Conservation (phyloP, 345 rosid genomes). For the Eutrema heterophyllum region DNA sequence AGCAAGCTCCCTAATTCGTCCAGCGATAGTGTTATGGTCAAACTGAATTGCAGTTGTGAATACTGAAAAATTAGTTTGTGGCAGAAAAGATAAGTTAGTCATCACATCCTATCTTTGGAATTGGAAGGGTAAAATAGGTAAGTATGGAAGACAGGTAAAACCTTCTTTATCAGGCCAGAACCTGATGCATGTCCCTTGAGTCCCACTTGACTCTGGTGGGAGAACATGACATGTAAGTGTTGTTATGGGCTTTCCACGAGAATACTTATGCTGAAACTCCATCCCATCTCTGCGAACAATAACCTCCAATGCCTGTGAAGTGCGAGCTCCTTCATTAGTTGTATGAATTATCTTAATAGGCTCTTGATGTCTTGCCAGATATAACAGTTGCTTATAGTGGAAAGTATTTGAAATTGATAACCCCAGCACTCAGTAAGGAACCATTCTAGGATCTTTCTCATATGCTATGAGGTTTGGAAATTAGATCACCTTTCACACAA, state of each 20-base stretch:
- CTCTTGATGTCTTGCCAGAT: background rate
- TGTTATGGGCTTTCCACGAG: slow-evolving; percentile 83
- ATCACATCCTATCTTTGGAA: background rate
- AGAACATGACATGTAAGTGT: slow-evolving; percentile 50
- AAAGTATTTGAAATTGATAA: background rate
- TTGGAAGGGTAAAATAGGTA: background rate
- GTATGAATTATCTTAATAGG: background rate
- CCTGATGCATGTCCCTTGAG: slow-evolving; percentile 64
- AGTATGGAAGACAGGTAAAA: slow-evolving; percentile 22
- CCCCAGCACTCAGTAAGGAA: background rate
- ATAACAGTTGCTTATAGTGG: background rate
- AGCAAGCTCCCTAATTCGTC: slow-evolving; percentile 91
- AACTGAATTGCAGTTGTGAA: slow-evolving; percentile 82
- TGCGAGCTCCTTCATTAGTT: slow-evolving; percentile 3
- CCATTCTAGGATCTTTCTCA: background rate
- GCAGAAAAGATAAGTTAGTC: slow-evolving; percentile 5
- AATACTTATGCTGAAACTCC: slow-evolving; percentile 77
- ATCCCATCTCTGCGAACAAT: slow-evolving; percentile 88
- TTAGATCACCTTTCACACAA: background rate
- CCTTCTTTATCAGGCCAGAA: slow-evolving; percentile 99
- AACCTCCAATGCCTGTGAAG: slow-evolving; percentile 63
- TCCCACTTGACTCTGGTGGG: slow-evolving; percentile 54
- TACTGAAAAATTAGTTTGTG: slow-evolving; percentile 40
- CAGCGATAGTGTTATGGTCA: slow-evolving; percentile 77
- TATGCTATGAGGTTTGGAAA: background rate